These are phyloP conservation scores for Aspergillus thermomutatus DNA, from an alignment of 2,329 filamentous ascomycete genomes.

Conservation along the genomic window DNA sequence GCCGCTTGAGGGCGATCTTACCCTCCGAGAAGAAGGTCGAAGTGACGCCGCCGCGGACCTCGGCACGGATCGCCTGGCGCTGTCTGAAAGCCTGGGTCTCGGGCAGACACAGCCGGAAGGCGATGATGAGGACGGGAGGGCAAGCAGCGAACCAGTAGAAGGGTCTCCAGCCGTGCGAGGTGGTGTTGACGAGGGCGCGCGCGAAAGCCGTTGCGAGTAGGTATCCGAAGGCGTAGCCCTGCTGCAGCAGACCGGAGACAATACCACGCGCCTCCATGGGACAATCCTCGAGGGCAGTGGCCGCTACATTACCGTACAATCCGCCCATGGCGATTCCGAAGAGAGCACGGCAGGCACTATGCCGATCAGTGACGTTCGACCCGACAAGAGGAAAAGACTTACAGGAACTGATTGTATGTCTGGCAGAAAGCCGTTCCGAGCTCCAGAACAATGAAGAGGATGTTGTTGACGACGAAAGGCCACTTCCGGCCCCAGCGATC, in stretches of 20 bases:
- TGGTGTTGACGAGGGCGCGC: slow-evolving; percentile 59
- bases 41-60: slow-evolving; percentile 55
- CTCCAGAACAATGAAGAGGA: slow-evolving; percentile 60
- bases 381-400: background rate
- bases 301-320: slow-evolving; percentile 59
- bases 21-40: slow-evolving; percentile 72
- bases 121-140: slow-evolving; percentile 75
- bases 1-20: slow-evolving; percentile 70
- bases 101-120: slow-evolving; percentile 71
- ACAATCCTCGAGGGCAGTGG: slow-evolving; percentile 62
- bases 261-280: slow-evolving; percentile 57
- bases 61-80: slow-evolving; percentile 61
- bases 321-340: slow-evolving; percentile 65
- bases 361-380: background rate
- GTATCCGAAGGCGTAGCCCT: slow-evolving; percentile 64
- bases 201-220: slow-evolving; percentile 58
- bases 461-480: slow-evolving; percentile 59
- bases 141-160: slow-evolving; percentile 86
- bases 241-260: slow-evolving; percentile 60
- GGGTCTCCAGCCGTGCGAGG: slow-evolving; percentile 75
- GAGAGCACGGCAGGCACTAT: slow-evolving; percentile 51
- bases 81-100: slow-evolving; percentile 73
- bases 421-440: slow-evolving; percentile 58
- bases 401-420: slow-evolving; percentile 56
- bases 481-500: slow-evolving; percentile 57